Evolutionary conservation across 768 basidiomycete species (phyloP), one percentile per base, ranked within the genome.

Genomic region (Lyophyllum semitale): DNA sequence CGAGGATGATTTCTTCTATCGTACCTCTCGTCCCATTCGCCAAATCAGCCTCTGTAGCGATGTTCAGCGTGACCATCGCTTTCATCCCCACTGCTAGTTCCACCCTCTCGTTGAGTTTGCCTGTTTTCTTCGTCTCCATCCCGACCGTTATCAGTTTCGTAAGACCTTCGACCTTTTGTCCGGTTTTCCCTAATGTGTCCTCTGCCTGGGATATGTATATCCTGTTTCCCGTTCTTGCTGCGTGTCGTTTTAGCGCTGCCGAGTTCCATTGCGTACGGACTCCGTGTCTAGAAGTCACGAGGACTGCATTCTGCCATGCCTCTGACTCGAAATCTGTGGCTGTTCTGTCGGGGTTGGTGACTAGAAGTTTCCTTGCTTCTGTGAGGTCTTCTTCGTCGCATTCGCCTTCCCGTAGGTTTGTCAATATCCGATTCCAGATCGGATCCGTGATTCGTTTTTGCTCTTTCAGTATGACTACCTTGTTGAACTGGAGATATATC

Each of bases 11-110:
- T 22, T 68, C 67, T 0, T 59, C 56, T 0, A 80, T 66, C 2
- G 37, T 57, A 0, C 77, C 77, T n/a, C 71, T 33, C 0, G 74
- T 68, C 0, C 78, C 74, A 42, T 79, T 80, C 0, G 75, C 71
- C 1, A 78, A 47, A 48, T 77, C 72, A 15, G 35, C 35, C 0
- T 77, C 72, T 3, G 75, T 75, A 3, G 68, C 64, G 0, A 77
- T 55, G 41, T 78, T 79, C 0, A 59, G 13, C 2, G 65, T 57
- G 0, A 76, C 68, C 74, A 80, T 76, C 0, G 66, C 73, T 41
- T 68, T 58, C 71, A 73, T 74, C 0, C 76, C 75, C 0, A 72
- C 55, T 0, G 69, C 70, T 0, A 77, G 23, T 40, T 71, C 63
- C 1, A 74, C 54, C 0, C 9, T n/a, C 8, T 63, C 57, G 2